Evolutionary conservation across 306 rosid species (phyloP).

Genomic region (Casuarina equisetifolia): DNA sequence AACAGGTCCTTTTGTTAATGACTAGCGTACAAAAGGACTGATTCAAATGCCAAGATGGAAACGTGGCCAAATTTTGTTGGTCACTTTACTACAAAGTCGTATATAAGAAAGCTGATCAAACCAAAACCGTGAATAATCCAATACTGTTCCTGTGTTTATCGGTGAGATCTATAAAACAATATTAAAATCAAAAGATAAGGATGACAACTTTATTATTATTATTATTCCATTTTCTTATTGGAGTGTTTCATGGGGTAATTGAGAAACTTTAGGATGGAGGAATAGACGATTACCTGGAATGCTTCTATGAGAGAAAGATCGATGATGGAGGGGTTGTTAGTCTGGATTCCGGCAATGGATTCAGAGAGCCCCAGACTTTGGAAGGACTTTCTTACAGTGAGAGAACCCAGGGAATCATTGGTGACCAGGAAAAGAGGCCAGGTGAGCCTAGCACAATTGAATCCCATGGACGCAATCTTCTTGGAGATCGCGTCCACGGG

Average conservation of each 20-base stretch:
- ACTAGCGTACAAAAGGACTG: too few species aligned
- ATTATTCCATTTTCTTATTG: neutral
- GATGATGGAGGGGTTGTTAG: constrained; percentile 68
- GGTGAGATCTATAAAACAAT: neutral
- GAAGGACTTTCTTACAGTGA: constrained; percentile 73
- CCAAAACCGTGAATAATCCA: constrained; percentile 3
- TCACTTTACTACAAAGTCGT: neutral
- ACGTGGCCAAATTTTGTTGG: neutral
- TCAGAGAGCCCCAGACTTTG: constrained; percentile 49
- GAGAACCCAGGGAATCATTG: constrained; percentile 57
- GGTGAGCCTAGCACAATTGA: constrained; percentile 92
- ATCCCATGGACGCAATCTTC: constrained; percentile 59
- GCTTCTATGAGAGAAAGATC: constrained; percentile 72
- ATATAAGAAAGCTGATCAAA: neutral
- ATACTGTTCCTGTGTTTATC: neutral
- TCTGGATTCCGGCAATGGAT: constrained; percentile 57
- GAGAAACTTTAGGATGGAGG: neutral
- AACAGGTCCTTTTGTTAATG: too few species aligned
- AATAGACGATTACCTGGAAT: constrained; percentile 49
- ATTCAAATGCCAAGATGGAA: neutral
- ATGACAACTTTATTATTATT: neutral
- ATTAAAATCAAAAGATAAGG: neutral
- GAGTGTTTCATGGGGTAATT: neutral
- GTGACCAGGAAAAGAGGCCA: constrained; percentile 70
- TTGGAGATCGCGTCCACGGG: constrained; percentile 59